Conservation (phyloP, 2,329 filamentous ascomycete genomes). For the Aspergillus sp. region DNA sequence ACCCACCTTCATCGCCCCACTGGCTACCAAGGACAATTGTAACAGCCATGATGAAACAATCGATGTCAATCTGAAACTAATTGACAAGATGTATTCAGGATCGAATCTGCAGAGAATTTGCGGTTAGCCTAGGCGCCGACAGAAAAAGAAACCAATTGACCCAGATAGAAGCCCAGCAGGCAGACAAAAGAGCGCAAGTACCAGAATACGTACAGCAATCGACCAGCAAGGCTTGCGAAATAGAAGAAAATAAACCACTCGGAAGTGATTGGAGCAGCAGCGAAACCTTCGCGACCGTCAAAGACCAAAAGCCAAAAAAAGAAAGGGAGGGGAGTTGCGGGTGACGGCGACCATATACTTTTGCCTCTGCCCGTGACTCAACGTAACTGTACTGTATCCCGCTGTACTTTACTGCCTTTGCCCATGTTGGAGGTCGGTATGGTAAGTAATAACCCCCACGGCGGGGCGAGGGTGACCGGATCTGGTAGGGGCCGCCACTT, state of each 20-base stretch:
- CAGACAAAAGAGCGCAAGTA: background rate
- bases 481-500: slow-evolving; percentile 17
- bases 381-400: background rate
- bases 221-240: background rate
- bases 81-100: background rate
- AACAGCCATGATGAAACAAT: slow-evolving; percentile 30
- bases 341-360: slow-evolving; percentile 19
- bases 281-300: slow-evolving; percentile 28
- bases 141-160: background rate
- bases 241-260: slow-evolving; percentile 7
- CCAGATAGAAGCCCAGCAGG: background rate
- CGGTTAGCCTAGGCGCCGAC: background rate
- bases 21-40: slow-evolving; percentile 48
- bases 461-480: slow-evolving; percentile 14
- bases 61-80: background rate
- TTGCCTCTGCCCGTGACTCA: slow-evolving; percentile 12
- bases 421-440: background rate
- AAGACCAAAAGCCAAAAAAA: slow-evolving; percentile 29
- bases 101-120: background rate
- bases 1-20: slow-evolving; percentile 49
- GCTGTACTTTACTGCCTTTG: background rate
- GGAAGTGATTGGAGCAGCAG: slow-evolving; percentile 25
- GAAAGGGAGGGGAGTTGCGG: slow-evolving; percentile 19
- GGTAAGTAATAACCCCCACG: slow-evolving; percentile 6
- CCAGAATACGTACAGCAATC: slow-evolving; percentile 5